A percentile compares a stretch with the other conserved stretches of the same genome.
phyloP scores from a whole-genome alignment of 208 protist species.

The Wallacemonas sp. region DNA sequence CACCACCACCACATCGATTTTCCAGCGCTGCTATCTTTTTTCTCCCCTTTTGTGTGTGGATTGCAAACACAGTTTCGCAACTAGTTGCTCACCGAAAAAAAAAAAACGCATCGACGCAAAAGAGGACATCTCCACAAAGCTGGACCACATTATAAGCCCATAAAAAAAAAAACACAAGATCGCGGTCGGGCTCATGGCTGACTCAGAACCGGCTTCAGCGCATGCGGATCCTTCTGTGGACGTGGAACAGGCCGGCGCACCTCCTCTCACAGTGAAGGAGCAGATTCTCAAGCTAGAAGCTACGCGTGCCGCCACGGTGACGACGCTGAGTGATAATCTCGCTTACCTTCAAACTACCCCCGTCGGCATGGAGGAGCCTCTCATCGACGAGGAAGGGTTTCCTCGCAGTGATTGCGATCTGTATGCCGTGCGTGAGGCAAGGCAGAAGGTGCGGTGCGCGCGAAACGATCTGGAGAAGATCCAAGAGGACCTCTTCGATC shows the following conservation, averaged over 20 bases:
- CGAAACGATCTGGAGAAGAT: constrained; percentile 69
- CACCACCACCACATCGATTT: too few relatives aligned
- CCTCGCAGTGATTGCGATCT: constrained; percentile 83
- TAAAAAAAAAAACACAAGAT: too few relatives aligned
- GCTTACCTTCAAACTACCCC: constrained; percentile 64
- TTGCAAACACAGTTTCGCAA: too few relatives aligned
- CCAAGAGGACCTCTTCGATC: constrained; percentile 48
- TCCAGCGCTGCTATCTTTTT: too few relatives aligned
- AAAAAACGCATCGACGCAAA: too few relatives aligned
- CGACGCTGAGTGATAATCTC: constrained; percentile 51
- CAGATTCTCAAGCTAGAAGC: constrained; percentile 1
- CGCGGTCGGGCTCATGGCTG: neutral
- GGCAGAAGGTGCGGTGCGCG: constrained; percentile 62
- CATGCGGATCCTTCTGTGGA: too few relatives aligned
- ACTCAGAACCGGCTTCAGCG: neutral
- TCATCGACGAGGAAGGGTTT: constrained; percentile 81
- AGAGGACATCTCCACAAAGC: neutral
- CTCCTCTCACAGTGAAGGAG: constrained; percentile 3
- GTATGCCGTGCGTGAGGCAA: constrained; percentile 75
- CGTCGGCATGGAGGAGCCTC: constrained; percentile 52
- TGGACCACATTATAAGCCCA: neutral
- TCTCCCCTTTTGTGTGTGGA: too few relatives aligned
- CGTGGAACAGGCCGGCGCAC: too few relatives aligned
- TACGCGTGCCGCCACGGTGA: constrained; percentile 21
- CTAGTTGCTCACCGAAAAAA: too few relatives aligned